Base-by-base conservation (phyloP, 1,139 yeast species). In the Geotrichum bryndzae region DNA sequence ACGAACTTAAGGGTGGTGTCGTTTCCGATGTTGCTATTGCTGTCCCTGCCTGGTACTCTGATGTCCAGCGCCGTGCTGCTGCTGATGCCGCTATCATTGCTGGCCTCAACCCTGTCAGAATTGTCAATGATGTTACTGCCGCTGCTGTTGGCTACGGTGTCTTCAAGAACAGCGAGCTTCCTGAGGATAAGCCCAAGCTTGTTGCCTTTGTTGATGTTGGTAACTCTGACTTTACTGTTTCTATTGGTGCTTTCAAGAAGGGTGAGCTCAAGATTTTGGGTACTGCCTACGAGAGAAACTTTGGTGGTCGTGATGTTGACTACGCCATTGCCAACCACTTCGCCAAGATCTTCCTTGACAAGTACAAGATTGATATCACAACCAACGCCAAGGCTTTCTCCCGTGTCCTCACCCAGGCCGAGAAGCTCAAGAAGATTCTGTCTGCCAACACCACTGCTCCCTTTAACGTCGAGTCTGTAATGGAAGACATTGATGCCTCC, bases 81-180 rank as follows among this genome's bases (percentile, higher is more conserved):
- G 83, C 91, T 66, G 99, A 95, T 76, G 97, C 99, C 64, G 94
- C 97, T 73, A 84, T 83, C 74, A 88, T 94, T 76, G 98, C 99
- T 66, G 97, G 97, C 66, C 84, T 94, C 75, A 94, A 94, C 85
- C 97, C 99, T 65, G 97, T 94, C 66, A 88, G 99, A 84, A 86
- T 94, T 69, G 96, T 94, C 72, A 94, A 94, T 77, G 99, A 94
- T 77, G 86, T 90, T 67, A 92, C 99, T 64, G 98, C 99, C 66
- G 99, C 99, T 64, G 98, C 97, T 69, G 97, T 95, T 68, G 96
- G 97, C 69, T 95, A 94, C 81, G 99, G 99, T 82, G 97, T 94
- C 66, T 94, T 94, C 87, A 92, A 94, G 84, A 86, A 89, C 63
- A 86, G 89, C 63, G 95, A 90, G 73, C 89, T 94, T 70, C 94